Evolutionary conservation across 208 protist species (phyloP).

Genomic region (Trichomonas vaginalis): DNA sequence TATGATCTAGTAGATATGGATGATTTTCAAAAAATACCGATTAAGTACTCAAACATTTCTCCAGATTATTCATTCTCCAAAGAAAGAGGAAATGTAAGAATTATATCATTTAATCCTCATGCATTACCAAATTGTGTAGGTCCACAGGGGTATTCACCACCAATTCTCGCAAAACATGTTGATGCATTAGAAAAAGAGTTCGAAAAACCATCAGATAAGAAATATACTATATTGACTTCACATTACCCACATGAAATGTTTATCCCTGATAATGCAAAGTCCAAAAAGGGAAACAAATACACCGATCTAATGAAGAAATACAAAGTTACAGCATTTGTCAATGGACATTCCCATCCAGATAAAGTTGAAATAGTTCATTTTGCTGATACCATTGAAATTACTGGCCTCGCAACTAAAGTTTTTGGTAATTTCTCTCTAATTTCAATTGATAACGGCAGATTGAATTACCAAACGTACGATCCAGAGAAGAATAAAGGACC

Average conservation of each 20-base stretch:
- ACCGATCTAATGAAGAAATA: background rate
- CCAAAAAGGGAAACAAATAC: background rate
- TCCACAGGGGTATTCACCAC: background rate
- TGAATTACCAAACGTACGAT: background rate
- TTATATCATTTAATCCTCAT: background rate
- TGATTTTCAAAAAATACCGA: background rate
- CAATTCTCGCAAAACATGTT: background rate
- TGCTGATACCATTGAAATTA: background rate
- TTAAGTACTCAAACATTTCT: background rate
- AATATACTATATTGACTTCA: background rate
- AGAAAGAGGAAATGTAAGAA: background rate
- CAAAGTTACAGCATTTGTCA: background rate
- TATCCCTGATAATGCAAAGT: background rate
- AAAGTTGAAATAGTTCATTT: background rate
- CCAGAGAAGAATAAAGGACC: background rate
- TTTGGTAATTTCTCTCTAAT: background rate
- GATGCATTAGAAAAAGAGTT: background rate
- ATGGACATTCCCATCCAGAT: background rate
- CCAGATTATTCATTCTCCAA: background rate
- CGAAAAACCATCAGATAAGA: background rate
- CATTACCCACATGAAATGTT: background rate
- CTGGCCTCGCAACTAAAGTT: background rate
- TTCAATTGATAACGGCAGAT: background rate
- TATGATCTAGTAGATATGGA: background rate
- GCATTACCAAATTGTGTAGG: background rate